Percentiles rank a stretch among this genome's conserved stretches.
phyloP scores from a whole-genome alignment of 768 basidiomycete species.

The Lactarius hatsudake region DNA sequence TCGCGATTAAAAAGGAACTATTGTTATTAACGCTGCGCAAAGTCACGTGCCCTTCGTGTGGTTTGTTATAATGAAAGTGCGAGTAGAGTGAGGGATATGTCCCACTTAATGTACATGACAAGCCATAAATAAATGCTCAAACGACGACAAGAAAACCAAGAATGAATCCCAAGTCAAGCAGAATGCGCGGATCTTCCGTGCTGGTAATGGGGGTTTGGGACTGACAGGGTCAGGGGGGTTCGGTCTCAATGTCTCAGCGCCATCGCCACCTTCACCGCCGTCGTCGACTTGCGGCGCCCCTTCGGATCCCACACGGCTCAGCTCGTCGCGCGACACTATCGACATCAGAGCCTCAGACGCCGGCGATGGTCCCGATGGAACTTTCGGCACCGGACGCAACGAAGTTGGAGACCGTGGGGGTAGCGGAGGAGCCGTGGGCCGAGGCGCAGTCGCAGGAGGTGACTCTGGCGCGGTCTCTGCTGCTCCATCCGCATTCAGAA shows the following conservation, averaged over 20 bases:
- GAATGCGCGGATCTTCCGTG: constrained; percentile 26
- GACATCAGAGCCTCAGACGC: constrained; percentile 58
- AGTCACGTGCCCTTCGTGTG: not conserved
- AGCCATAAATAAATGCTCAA: constrained; percentile 14
- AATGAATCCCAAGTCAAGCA: constrained; percentile 8
- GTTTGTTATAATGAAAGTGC: not conserved
- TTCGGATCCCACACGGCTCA: constrained; percentile 22
- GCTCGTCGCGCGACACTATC: constrained; percentile 44
- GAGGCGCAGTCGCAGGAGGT: constrained; percentile 13
- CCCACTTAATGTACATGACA: constrained; percentile 16
- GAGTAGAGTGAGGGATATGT: constrained; percentile 1
- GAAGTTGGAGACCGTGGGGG: constrained; percentile 44
- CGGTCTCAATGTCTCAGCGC: not conserved
- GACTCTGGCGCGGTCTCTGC: constrained; percentile 9
- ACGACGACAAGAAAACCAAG: not conserved
- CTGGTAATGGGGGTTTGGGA: constrained; percentile 30
- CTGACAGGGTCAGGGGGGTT: constrained; percentile 6
- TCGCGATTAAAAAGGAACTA: constrained; percentile 16
- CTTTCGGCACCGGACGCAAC: constrained; percentile 27
- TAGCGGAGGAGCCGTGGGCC: constrained; percentile 42
- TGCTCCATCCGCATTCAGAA: not conserved
- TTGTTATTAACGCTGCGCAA: not conserved
- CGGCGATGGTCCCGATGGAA: constrained; percentile 30
- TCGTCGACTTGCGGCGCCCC: constrained; percentile 2
- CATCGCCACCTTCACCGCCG: constrained; percentile 10